These are phyloP conservation scores for Penicillium griseofulvum DNA, from an alignment of 2,329 filamentous ascomycete genomes.

Conservation along the genomic window DNA sequence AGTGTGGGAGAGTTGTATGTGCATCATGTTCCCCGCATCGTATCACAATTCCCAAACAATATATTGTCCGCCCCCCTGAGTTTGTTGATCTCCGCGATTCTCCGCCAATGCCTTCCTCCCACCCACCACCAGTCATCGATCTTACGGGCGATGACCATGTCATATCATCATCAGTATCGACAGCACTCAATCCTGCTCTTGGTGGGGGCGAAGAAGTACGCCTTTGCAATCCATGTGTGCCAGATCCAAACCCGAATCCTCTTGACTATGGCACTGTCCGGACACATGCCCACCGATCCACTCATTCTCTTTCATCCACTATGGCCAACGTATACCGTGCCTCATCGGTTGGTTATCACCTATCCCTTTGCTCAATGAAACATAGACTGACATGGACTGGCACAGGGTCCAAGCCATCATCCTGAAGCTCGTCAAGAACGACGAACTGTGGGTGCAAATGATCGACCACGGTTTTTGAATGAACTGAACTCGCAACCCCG, in stretches of 20 bases:
- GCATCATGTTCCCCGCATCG: constrained; percentile 85
- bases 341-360: constrained; percentile 3
- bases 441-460: constrained; percentile 27
- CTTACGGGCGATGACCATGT: constrained; percentile 44
- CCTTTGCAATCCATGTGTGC: constrained; percentile 71
- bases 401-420: constrained; percentile 3
- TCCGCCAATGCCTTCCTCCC: constrained; percentile 38
- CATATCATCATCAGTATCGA: constrained; percentile 12
- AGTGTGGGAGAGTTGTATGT: constrained; percentile 92
- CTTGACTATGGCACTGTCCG: constrained; percentile 31
- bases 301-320: constrained; percentile 21
- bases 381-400: neutral
- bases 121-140: constrained; percentile 48
- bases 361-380: neutral
- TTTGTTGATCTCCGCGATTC: constrained; percentile 36
- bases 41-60: constrained; percentile 91
- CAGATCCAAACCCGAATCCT: constrained; percentile 63
- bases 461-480: constrained; percentile 19
- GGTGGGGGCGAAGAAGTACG: constrained; percentile 67
- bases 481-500: constrained; percentile 3
- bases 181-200: constrained; percentile 48
- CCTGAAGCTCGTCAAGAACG: constrained; percentile 21
- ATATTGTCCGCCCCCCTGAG: constrained; percentile 77
- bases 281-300: constrained; percentile 20
- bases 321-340: constrained; percentile 8